These are phyloP conservation scores for Pyricularia grisea DNA, from an alignment of 2,329 filamentous ascomycete species.

Conservation along the genomic window DNA sequence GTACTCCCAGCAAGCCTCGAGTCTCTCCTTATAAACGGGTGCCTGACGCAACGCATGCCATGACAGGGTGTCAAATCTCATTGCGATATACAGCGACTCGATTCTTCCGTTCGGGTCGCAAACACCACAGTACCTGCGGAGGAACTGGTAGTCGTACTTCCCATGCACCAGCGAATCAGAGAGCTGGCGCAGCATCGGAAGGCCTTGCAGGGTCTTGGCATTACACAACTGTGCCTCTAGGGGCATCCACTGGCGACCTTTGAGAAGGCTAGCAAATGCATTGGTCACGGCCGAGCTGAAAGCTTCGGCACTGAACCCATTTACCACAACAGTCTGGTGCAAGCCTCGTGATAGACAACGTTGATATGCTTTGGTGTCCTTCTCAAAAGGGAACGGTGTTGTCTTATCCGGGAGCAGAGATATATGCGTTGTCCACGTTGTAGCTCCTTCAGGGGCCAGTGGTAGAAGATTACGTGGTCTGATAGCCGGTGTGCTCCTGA, in stretches of 20 bases:
- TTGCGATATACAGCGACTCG: constrained; percentile 51
- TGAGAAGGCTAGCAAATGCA: constrained; percentile 40
- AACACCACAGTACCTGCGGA: constrained; percentile 45
- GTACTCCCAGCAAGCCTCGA: constrained; percentile 45
- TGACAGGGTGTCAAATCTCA: constrained; percentile 42
- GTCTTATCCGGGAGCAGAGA: constrained; percentile 45
- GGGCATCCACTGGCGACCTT: constrained; percentile 44
- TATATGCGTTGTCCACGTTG: constrained; percentile 48
- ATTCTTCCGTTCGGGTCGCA: constrained; percentile 43
- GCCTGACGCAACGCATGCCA: constrained; percentile 43
- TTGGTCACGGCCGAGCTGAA: constrained; percentile 38
- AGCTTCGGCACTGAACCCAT: constrained; percentile 36
- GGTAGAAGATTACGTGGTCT: not conserved
- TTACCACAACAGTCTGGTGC: constrained; percentile 46
- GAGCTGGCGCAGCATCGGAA: constrained; percentile 50
- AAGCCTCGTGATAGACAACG: constrained; percentile 50
- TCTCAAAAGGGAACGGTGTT: constrained; percentile 51
- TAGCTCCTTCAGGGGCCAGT: constrained; percentile 17
- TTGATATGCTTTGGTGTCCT: constrained; percentile 52
- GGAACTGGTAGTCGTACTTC: constrained; percentile 40
- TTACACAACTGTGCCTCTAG: constrained; percentile 51
- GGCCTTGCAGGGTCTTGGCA: constrained; percentile 40
- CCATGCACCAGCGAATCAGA: constrained; percentile 30
- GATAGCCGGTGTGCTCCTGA: not conserved
- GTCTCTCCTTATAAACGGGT: constrained; percentile 37